Percentiles rank a stretch among this genome's conserved stretches.
These are phyloP conservation scores for Corymbia citriodora DNA, from an alignment of 441 rosid species.

Conservation along the genomic window DNA sequence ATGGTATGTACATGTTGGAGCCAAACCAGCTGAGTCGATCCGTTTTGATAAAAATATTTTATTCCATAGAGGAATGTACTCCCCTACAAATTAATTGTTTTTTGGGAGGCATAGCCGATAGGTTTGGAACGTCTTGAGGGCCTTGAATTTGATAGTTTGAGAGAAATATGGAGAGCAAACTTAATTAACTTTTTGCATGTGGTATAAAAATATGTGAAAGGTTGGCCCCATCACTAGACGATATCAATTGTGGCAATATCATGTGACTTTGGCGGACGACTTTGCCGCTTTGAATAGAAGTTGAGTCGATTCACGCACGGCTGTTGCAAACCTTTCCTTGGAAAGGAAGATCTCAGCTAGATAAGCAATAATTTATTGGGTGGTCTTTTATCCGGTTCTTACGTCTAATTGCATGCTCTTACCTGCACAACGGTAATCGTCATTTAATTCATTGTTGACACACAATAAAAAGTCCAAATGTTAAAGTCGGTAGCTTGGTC, in stretches of 20 bases:
- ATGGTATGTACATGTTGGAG: not conserved
- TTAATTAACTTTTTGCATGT: not conserved
- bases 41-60: not conserved
- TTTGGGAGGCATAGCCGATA: not conserved
- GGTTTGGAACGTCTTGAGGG: not conserved
- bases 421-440: not conserved
- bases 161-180: not conserved
- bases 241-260: too few relatives aligned
- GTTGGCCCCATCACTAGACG: not conserved
- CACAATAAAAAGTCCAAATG: not conserved
- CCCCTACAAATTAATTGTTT: not conserved
- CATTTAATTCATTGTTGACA: not conserved
- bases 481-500: not conserved
- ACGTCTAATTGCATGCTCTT: not conserved
- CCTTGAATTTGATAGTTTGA: not conserved
- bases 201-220: not conserved
- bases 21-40: not conserved
- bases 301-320: not conserved
- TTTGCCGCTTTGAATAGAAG: not conserved
- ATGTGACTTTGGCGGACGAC: too few relatives aligned
- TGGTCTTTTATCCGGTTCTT: too few relatives aligned
- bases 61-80: not conserved
- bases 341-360: not conserved
- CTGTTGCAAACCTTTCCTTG: not conserved
- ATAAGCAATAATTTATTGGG: not conserved